phyloP scores from a whole-genome alignment of 805 yeast genomes.

The Phaffomyces antillensis region DNA sequence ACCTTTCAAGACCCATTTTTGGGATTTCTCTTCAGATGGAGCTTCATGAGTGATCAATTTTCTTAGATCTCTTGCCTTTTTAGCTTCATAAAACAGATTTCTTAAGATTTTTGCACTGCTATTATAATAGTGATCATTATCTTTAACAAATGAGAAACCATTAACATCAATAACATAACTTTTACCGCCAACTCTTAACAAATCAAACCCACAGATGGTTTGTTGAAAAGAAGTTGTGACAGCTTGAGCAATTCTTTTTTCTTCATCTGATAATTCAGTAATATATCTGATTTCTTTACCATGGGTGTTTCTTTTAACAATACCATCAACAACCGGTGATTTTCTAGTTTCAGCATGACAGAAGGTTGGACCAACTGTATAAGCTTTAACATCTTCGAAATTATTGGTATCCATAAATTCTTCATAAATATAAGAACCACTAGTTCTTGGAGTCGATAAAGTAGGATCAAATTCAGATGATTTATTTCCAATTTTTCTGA shows the following conservation, averaged over 20 bases:
- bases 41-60: constrained; percentile 30
- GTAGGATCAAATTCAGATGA: constrained; percentile 92
- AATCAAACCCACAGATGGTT: constrained; percentile 95
- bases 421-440: constrained; percentile 89
- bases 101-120: constrained; percentile 72
- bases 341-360: constrained; percentile 99
- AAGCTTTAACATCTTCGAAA: constrained; percentile 97
- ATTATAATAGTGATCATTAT: constrained; percentile 80
- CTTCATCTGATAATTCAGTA: constrained; percentile 70
- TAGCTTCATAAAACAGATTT: constrained; percentile 61
- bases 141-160: constrained; percentile 96
- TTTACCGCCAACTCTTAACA: constrained; percentile 79
- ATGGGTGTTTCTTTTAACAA: constrained; percentile 92
- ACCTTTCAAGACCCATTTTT: constrained; percentile 96
- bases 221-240: constrained; percentile 78
- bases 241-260: constrained; percentile 70
- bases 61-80: constrained; percentile 36
- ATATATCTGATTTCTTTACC: constrained; percentile 94
- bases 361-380: constrained; percentile 84
- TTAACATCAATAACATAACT: constrained; percentile 95
- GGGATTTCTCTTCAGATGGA: constrained; percentile 37
- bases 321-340: constrained; percentile 99
- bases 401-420: constrained; percentile 96
- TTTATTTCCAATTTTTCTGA: constrained; percentile 94
- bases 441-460: constrained; percentile 66